A percentile compares a stretch with the other conserved stretches of the same genome.
Evolutionary conservation across 352 stramenopile genomes (phyloP).

Genomic region (Globisporangium nodosum): DNA sequence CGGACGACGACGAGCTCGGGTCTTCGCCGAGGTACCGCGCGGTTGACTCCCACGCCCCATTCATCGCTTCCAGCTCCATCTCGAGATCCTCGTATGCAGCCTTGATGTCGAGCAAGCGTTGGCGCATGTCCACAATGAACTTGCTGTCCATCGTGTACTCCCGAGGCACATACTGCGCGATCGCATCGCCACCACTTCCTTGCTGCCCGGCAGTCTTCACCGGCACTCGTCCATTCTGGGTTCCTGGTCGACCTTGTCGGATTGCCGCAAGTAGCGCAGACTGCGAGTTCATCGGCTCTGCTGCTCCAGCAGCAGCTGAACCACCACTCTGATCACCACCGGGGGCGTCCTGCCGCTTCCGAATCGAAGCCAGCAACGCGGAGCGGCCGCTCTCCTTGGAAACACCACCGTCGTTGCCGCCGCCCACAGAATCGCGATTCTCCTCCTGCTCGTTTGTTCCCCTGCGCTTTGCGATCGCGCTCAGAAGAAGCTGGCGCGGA

Average conservation of each 20-base stretch:
- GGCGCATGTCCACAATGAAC: slow-evolving; percentile 52
- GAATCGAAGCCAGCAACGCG: slow-evolving; percentile 16
- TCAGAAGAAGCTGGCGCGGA: background rate
- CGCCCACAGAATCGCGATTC: too few species aligned
- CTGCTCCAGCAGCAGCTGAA: too few species aligned
- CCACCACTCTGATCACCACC: background rate
- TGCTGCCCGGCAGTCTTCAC: background rate
- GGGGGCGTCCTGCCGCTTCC: background rate
- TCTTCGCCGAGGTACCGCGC: slow-evolving; percentile 70
- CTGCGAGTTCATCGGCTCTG: slow-evolving; percentile 8
- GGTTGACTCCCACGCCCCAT: slow-evolving; percentile 52
- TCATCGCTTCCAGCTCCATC: slow-evolving; percentile 55
- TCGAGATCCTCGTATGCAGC: slow-evolving; percentile 51
- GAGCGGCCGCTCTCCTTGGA: background rate
- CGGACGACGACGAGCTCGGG: slow-evolving; percentile 42
- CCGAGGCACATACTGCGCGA: slow-evolving; percentile 26
- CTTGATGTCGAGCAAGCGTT: slow-evolving; percentile 47
- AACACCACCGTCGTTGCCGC: background rate
- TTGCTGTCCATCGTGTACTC: slow-evolving; percentile 50
- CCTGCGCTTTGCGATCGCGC: background rate
- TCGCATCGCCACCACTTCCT: background rate
- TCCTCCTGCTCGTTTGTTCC: background rate
- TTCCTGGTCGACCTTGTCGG: background rate
- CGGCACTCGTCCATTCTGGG: background rate
- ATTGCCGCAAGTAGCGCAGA: slow-evolving; percentile 29